Base-by-base conservation (phyloP, 495 filamentous ascomycete species). In the Penicillium mononematosum region DNA sequence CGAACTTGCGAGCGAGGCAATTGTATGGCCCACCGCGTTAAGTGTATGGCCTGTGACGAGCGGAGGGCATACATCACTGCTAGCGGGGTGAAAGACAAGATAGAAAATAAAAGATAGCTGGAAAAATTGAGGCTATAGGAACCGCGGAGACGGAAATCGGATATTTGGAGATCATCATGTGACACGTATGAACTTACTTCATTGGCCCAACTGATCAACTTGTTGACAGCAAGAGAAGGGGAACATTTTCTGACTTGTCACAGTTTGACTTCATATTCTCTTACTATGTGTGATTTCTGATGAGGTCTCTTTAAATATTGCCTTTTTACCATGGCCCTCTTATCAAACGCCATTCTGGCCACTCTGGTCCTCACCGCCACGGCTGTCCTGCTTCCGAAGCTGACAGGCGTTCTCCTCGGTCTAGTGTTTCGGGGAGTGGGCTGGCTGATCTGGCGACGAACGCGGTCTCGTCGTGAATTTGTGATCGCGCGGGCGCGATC, bases 401-500 rank as follows among this genome's bases (percentile, higher is more conserved):
- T 77, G 24, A 59, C 67, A 53, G 60, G 73, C 44, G 62, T 59
- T 38, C 22, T 76, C 46, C 55, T 78, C 51, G 71, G 73, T 42
- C 25, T 70, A 25, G 64, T 75, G 19, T 72, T 80, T 63, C 72
- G 73, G 61, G 60, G 72, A 19, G 66, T 85, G 19, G 90, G 89
- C 52, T 87, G 81, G 81, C 80, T 83, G 64, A 78, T 93, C 54
- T 78, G 81, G 46, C 84, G 79, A 64, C 83, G 83, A 63, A 89
- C 88, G 2, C 81, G 82, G 25, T 83, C 83, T 62, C 82, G 88
- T 24, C 74, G 80, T 36, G 80, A 85, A 61, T 77, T 88, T 27
- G 75, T 90, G 59, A 73, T 85, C 48, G 77, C 81, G 47, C 80
- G 82, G 49, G 78, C 81, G 42, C 75, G 83, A 50, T 73, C 75